Percentiles rank a stretch among this genome's conserved stretches.
These are phyloP conservation scores for Leishmania martiniquensis DNA, from an alignment of 208 protist genomes.

Conservation along the genomic window DNA sequence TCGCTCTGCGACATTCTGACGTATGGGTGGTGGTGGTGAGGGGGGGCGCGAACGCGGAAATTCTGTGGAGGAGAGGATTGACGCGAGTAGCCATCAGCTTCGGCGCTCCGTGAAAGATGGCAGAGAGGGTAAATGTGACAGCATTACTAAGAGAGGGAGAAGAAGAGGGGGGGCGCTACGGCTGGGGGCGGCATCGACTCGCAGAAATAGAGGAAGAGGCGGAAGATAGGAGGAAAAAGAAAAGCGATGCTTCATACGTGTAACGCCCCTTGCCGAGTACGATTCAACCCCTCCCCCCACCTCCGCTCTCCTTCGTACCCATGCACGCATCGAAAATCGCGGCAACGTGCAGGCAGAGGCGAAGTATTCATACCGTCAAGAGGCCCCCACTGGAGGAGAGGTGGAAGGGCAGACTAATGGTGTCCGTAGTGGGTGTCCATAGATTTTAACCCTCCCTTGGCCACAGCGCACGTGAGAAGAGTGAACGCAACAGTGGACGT, in stretches of 20 bases:
- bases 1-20: not conserved
- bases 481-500: not conserved
- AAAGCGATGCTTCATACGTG: not conserved
- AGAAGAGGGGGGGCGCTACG: no score
- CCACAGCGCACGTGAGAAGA: not conserved
- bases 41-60: not conserved
- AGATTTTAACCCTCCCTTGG: not conserved
- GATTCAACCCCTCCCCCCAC: no score
- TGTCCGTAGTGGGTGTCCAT: not conserved
- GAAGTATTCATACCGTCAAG: not conserved
- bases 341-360: not conserved
- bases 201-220: not conserved
- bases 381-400: not conserved
- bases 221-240: slow-evolving; percentile 5
- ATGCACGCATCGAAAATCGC: not conserved
- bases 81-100: not conserved
- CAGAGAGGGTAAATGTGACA: not conserved
- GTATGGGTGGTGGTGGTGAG: not conserved
- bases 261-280: not conserved
- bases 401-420: not conserved
- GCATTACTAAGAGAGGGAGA: not conserved
- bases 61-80: no score
- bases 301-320: not conserved
- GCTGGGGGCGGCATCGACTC: no score
- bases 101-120: not conserved